Base-by-base conservation (phyloP, 495 filamentous ascomycete species). In the Neurospora sp. region DNA sequence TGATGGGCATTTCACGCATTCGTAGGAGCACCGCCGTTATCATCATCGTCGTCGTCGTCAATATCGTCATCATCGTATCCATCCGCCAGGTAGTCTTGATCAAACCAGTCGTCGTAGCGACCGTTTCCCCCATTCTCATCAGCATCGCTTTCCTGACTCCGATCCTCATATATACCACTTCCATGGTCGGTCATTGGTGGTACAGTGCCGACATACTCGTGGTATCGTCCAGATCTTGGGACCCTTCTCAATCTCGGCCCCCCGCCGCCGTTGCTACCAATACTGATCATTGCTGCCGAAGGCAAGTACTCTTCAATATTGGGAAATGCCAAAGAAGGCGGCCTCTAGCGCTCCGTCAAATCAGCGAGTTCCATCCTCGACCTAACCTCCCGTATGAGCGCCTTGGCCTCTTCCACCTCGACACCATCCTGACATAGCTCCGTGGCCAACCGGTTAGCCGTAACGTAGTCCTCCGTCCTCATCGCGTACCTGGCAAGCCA, bases 391-490 rank as follows among this genome's bases (percentile, higher is more conserved):
- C 94, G 87, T 75, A 98, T 93, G 74, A 99, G 85, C 4, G 95
- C 95, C 85, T 98, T 98, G 16, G 96, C 96, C 82, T 99, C 96
- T 81, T 99, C 96, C 18, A 99, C 94, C 83, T 99, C 96, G 37
- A 94, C 90, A 1, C 96, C 96, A 84, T 99, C 96, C 81, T 98
- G 93, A 81, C 94, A 98, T 42, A 98, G 85, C 80, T 98, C 95
- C 71, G 88, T 92, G 4, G 94, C 95, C 18, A 97, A 83, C 75
- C 93, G 91, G 82, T 92, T 92, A 18, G 93, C 93, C 69, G 91
- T 87, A 6, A 84, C 84, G 72, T 92, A 91, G 77, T 95, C 92
- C 38, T 91, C 92, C 31, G 87, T 85, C 27, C 86, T 84, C 84
- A 96, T 92, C 23, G 93, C 91, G 84, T 90, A 92, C 77, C 89